Base-by-base conservation (phyloP, 163 green algal species). In the Coccomyxa subellipsoidea region DNA sequence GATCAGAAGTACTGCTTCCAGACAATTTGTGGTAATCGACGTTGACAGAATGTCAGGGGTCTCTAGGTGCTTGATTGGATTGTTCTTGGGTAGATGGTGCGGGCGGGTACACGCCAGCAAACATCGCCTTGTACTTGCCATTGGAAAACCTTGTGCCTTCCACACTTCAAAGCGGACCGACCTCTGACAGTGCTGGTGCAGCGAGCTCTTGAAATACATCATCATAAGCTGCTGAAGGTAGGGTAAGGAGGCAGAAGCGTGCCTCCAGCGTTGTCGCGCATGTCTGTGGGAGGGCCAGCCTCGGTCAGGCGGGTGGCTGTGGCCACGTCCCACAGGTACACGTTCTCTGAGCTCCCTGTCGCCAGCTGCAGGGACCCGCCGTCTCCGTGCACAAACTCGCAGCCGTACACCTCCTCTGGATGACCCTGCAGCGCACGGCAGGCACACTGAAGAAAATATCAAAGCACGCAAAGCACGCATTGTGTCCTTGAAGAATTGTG, bases 361-460 rank as follows among this genome's bases (percentile, higher is more conserved):
- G 36, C 73, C 73, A 79, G 35, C 32, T 77, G 70, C 31, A 54
- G 3, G 32, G 5, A 31, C 0, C 32, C 37, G 21, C 36, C 37
- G 1, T 18, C 36, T 35, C 18, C 21, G 36, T 27, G 23, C 73
- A 59, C 37, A 66, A 79, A 79, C 38, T 79, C 73, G 29, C 73
- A 79, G 18, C 31, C 73, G 37, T 79, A 79, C 37, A 79, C 73
- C 38, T 79, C 73, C 29, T 79, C 73, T 38, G 73, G 73, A 37
- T 79, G 73, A 37, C 73, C 73, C 73, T 79, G 73, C 36, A 38
- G 23, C 23, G 47, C 23, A n/a, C n/a, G n/a, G 47, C 47, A 59
- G 4, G 15, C 47, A 59, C 15, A 7, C 5, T 59, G 47, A 27
- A 18, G 23, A 18, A 23, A 18, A 54, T 54, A 23, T 59, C 47